Base-by-base conservation (phyloP, 225 moss, liverwort and hornwort species). In the Antitrichia curtipendula region DNA sequence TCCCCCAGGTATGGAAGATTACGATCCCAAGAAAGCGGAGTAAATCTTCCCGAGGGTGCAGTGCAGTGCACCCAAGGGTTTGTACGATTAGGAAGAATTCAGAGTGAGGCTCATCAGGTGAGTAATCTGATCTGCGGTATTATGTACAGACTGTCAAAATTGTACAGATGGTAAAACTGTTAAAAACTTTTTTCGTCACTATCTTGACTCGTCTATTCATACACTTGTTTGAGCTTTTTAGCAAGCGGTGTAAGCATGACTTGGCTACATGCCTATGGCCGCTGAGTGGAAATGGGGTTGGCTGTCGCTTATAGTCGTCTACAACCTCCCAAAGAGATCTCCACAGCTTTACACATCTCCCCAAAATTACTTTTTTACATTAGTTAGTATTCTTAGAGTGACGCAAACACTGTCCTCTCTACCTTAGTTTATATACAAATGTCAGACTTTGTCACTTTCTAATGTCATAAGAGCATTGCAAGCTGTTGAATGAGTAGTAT, bases 1-100 rank as follows among this genome's bases (percentile, higher is more conserved):
- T 57, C 92, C 92, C 16, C 91, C 92, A 78, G 92, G 92, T 49
- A 90, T 89, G 87, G 92, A 92, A 86, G 90, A 90, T 56, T 91
- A 85, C 65, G 90, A 86, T 36, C 53, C 73, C 68, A 92, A 87
- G 88, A 92, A 92, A 85, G 58, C 29, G 40, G 56, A 83, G 41
- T 92, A 80, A 66, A 29, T 36, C 40, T 62, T 66, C n/a, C 84
- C 54, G n/a, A 72, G 23, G n/a, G 60, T 86, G 65, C 47, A 78
- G 41, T 57, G 59, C 60, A 18, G 40, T 16, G 41, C 52, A 71
- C 71, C 49, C 57, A 47, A 57, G 38, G 86, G 86, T 86, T 90
- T 90, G 90, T 90, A 88, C 72, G 60, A 61, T 40, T 85, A 74
- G 88, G 59, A 82, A 74, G 65, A 89, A 20, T 73, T 65, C 68